A percentile compares a stretch with the other conserved stretches of the same genome.
Conservation (phyloP, 495 filamentous ascomycete genomes). For the Penicillium antarcticum region DNA sequence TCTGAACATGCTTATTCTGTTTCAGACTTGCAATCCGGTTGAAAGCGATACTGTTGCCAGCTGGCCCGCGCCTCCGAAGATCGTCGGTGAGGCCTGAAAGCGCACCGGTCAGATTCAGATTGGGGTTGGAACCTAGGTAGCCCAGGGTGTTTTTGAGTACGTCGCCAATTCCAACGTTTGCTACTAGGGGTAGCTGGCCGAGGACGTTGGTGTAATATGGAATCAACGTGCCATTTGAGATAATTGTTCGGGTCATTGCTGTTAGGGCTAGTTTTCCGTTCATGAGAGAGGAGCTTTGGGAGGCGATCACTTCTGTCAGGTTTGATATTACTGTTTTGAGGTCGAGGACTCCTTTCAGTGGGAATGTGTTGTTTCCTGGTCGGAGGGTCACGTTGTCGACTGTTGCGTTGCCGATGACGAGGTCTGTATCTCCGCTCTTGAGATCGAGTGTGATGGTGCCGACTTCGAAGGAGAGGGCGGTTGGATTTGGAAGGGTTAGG, state of each 20-base stretch:
- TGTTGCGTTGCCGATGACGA: constrained; percentile 49
- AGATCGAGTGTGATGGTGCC: constrained; percentile 32
- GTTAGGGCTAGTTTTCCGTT: constrained; percentile 28
- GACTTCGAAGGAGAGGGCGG: constrained; percentile 30
- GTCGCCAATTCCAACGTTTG: constrained; percentile 23
- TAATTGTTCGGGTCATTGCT: constrained; percentile 23
- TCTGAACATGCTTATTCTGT: constrained; percentile 11
- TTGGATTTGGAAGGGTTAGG: constrained; percentile 35
- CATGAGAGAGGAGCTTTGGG: constrained; percentile 23
- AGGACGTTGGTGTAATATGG: constrained; percentile 38
- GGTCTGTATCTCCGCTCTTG: constrained; percentile 20
- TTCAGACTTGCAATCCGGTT: constrained; percentile 5
- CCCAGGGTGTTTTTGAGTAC: constrained; percentile 32
- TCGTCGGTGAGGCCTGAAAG: constrained; percentile 1
- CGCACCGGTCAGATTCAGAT: not conserved
- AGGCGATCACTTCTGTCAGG: constrained; percentile 20
- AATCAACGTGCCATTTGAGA: constrained; percentile 28
- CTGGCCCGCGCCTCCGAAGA: not conserved
- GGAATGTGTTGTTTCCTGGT: constrained; percentile 57
- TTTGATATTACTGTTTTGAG: constrained; percentile 24
- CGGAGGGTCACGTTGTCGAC: constrained; percentile 53
- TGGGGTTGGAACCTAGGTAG: constrained; percentile 11
- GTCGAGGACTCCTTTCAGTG: constrained; percentile 41
- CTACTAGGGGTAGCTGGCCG: constrained; percentile 24
- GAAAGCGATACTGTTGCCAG: constrained; percentile 4